These are phyloP conservation scores for Mycena pura DNA, from an alignment of 768 basidiomycete species.

Conservation along the genomic window DNA sequence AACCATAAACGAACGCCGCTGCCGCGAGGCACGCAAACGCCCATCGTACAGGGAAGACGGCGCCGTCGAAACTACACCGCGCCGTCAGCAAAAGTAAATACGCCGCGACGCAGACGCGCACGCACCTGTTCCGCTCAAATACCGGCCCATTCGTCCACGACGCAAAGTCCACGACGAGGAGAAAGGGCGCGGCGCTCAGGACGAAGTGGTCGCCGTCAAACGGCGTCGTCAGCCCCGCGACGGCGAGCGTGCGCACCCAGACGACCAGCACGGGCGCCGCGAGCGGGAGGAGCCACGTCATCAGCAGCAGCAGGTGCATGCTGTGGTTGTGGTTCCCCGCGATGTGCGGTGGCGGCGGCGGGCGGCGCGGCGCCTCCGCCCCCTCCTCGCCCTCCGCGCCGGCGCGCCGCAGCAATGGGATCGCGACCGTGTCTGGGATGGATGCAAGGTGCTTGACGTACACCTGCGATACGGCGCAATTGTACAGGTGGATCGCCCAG, in stretches of 20 bases:
- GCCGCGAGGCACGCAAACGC: constrained; percentile 55
- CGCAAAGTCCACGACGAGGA: constrained; percentile 67
- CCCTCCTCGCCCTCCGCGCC: constrained; percentile 24
- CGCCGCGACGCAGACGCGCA: background rate
- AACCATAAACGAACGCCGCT: constrained; percentile 69
- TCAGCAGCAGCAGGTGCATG: constrained; percentile 70
- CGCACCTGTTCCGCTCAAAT: constrained; percentile 52
- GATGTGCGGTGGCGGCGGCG: constrained; percentile 19
- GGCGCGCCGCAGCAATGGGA: constrained; percentile 29
- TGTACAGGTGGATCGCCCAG: constrained; percentile 79
- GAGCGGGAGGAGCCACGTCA: constrained; percentile 84
- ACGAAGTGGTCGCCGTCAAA: constrained; percentile 85
- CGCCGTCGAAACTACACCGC: constrained; percentile 45
- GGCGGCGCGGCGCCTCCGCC: background rate
- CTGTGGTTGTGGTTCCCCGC: constrained; percentile 55
- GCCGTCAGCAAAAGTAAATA: constrained; percentile 16
- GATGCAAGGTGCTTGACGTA: constrained; percentile 21
- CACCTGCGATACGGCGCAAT: constrained; percentile 54
- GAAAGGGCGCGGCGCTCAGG: constrained; percentile 66
- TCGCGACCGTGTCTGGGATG: constrained; percentile 25
- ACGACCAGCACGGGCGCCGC: constrained; percentile 81
- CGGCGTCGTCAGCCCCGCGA: constrained; percentile 78
- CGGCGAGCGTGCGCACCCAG: constrained; percentile 87
- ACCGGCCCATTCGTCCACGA: constrained; percentile 54
- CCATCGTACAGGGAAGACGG: constrained; percentile 59